A percentile compares a stretch with the other conserved stretches of the same genome.
Evolutionary conservation across 371 early-diverging fungal species (phyloP).

Genomic region (Chytridium lagenaria): DNA sequence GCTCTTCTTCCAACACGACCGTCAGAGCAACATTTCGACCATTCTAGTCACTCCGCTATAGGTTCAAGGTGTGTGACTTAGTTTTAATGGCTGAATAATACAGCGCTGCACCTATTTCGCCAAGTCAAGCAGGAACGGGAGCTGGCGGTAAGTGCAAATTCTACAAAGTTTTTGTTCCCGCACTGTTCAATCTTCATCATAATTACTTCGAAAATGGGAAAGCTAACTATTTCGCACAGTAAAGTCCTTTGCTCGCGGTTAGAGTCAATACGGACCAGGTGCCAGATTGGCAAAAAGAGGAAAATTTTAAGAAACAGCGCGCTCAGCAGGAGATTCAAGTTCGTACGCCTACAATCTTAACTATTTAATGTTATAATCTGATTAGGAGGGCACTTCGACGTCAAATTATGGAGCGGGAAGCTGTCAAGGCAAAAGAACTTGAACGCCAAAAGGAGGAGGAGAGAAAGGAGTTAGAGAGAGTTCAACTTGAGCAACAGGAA

Average conservation of each 20-base stretch:
- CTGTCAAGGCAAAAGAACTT: constrained; percentile 13
- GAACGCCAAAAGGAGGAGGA: constrained; percentile 24
- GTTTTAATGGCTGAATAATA: no score
- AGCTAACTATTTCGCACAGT: no score
- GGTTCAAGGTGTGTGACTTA: no score
- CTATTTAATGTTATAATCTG: background rate
- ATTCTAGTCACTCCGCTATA: no score
- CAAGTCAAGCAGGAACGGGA: no score
- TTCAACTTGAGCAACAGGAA: background rate
- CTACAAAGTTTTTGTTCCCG: no score
- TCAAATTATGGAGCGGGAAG: constrained; percentile 26
- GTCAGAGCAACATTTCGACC: background rate
- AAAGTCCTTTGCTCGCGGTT: constrained; percentile 23
- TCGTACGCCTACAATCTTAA: background rate
- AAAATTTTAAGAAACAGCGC: constrained; percentile 21
- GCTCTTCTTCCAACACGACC: background rate
- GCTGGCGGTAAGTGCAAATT: no score
- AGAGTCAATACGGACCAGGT: constrained; percentile 20
- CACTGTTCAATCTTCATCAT: no score
- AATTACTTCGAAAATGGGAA: no score
- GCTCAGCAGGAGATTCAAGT: constrained; percentile 33
- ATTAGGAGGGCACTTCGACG: constrained; percentile 26
- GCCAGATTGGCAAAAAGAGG: constrained; percentile 30
- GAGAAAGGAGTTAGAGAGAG: constrained; percentile 13
- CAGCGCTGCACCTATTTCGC: no score